Conservation (phyloP, 2,329 filamentous ascomycete genomes). For the Tolypocladium guangdongense region DNA sequence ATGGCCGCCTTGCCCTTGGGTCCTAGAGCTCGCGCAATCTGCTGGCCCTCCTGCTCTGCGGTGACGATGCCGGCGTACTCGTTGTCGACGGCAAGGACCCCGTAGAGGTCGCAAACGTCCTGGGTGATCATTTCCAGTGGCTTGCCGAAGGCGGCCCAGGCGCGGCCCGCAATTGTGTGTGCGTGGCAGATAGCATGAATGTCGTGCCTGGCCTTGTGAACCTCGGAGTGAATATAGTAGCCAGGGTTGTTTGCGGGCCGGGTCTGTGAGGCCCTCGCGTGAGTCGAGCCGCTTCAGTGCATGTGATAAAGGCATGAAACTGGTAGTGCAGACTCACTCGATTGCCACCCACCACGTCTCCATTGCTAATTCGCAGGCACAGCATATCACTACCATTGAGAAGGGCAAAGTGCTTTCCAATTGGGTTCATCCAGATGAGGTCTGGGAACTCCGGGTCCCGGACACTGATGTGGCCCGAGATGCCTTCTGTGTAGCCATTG, state of each 20-base stretch:
- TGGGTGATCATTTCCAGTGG: constrained; percentile 62
- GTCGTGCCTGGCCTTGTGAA: constrained; percentile 55
- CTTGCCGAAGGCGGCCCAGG: constrained; percentile 54
- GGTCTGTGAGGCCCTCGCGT: constrained; percentile 12
- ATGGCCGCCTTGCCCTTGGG: constrained; percentile 47
- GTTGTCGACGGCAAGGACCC: constrained; percentile 48
- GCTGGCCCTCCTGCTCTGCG: constrained; percentile 52
- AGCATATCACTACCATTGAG: constrained; percentile 60
- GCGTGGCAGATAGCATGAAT: constrained; percentile 59
- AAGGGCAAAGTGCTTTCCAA: constrained; percentile 56
- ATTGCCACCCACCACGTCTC: constrained; percentile 54
- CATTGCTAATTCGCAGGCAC: constrained; percentile 43
- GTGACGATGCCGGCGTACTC: constrained; percentile 46
- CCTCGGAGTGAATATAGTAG: constrained; percentile 57
- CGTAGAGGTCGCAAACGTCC: constrained; percentile 54
- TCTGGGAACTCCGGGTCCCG: constrained; percentile 52
- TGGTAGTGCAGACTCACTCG: constrained; percentile 15
- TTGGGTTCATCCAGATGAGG: constrained; percentile 60
- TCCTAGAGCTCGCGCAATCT: constrained; percentile 53
- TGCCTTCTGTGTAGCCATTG: constrained; percentile 17
- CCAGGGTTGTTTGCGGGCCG: constrained; percentile 56
- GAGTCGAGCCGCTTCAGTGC: neutral
- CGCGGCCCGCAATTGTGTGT: constrained; percentile 55
- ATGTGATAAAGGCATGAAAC: neutral
- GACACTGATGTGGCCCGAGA: constrained; percentile 49